Evolutionary conservation across 768 basidiomycete species (phyloP), one percentile per base, ranked within the genome.

Genomic region (Mycena indigotica): DNA sequence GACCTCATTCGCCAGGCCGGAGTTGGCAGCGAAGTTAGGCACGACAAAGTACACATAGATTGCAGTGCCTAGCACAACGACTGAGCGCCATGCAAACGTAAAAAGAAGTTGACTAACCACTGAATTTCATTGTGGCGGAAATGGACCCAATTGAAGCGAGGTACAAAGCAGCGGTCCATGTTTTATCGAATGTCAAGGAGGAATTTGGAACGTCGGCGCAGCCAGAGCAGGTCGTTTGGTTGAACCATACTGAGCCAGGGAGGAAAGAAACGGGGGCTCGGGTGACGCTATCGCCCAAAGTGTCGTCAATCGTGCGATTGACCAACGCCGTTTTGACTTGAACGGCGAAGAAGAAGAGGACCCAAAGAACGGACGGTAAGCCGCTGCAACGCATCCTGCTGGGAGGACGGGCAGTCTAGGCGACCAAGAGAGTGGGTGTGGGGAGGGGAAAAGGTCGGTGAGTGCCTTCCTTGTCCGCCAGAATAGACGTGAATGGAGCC

Each of bases 221-320:
- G 5, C 23, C 50, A 28, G 44, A 26, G 55, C 63, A 63, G 15
- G 55, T 46, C 29, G 54, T 59, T 30, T 54, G 52, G 49, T 63
- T 58, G n/a, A 59, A 39, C 62, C 62, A 63, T 21, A 51, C 40
- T 1, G 29, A 16, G 3, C 21, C 39, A 1, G 65, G 65, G 23
- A 55, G 53, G 23, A 63, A 66, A 24, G 57, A 51, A 6, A 61
- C 56, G n/a, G 45, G 16, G 2, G 13, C 53, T 1, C 60, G 57
- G n/a, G 62, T 65, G 28, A 50, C 53, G 25, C 41, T 56, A 46
- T 67, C 66, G 2, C 65, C 66, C 45, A n/a, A 15, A 5, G 50
- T 28, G 35, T 67, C 66, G 38, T 67, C 66, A 46, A 67, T 66
- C 25, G 66, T 67, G 49, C 57, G 58, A 38, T 67, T 67, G 45